These are phyloP conservation scores for Tetrapyrgos nigripes DNA, from an alignment of 1,284 basidiomycete species.

Conservation along the genomic window DNA sequence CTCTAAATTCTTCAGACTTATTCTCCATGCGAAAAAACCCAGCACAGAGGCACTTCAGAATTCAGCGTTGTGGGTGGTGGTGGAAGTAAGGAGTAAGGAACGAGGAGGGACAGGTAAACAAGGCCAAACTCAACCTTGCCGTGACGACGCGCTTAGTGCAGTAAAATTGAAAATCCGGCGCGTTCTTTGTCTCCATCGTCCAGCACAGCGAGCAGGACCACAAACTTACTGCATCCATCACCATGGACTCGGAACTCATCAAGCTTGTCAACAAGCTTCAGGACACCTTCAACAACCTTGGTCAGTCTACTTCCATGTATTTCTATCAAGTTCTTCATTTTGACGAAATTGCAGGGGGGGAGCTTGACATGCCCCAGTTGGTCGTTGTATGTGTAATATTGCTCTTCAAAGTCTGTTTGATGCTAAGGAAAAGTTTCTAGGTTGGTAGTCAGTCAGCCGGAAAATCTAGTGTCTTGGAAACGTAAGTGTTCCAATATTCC, in stretches of 20 bases:
- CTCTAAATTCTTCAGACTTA: no score
- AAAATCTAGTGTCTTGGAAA: conserved; percentile 88
- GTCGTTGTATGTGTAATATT: conserved; percentile 65
- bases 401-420: conserved; percentile 1
- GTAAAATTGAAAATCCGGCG: conserved; percentile 6
- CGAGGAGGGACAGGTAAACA: conserved; percentile 23
- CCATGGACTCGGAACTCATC: conserved; percentile 94
- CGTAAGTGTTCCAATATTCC: conserved; percentile 53
- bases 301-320: conserved; percentile 46
- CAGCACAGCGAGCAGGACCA: conserved; percentile 13
- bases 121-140: conserved; percentile 33
- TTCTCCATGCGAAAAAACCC: no score
- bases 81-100: background rate
- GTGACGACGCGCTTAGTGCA: conserved; percentile 40
- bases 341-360: conserved; percentile 61
- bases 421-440: conserved; percentile 41
- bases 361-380: conserved; percentile 87
- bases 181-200: conserved; percentile 19
- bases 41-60: no score
- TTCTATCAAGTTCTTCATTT: conserved; percentile 11
- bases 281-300: conserved; percentile 84
- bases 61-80: no score
- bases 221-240: conserved; percentile 25
- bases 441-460: conserved; percentile 88
- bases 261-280: conserved; percentile 96